Conservation (phyloP, 2,329 filamentous ascomycete species). For the Diaporthe destruens region DNA sequence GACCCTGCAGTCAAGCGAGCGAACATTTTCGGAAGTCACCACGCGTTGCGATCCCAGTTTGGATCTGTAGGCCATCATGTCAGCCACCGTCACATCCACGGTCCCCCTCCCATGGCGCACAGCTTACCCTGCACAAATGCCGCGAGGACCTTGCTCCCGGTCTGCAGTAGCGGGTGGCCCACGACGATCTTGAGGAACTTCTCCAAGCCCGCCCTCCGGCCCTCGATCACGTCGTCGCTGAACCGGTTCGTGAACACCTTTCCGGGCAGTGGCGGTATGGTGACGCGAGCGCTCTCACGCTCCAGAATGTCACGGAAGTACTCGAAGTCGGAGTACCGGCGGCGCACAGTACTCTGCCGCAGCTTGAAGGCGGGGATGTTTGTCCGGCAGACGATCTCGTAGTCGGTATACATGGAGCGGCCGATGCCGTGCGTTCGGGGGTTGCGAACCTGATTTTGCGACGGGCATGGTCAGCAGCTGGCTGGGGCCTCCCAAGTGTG, state of each 20-base stretch:
- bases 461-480: neutral
- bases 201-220: slow-evolving; percentile 89
- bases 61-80: slow-evolving; percentile 68
- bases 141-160: slow-evolving; percentile 94
- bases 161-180: slow-evolving; percentile 95
- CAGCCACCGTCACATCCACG: neutral
- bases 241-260: slow-evolving; percentile 99
- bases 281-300: slow-evolving; percentile 92
- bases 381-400: slow-evolving; percentile 96
- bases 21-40: slow-evolving; percentile 67
- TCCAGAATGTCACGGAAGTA: slow-evolving; percentile 99
- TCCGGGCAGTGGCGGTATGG: slow-evolving; percentile 93
- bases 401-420: slow-evolving; percentile 97
- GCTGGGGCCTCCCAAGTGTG: neutral
- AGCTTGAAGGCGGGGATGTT: slow-evolving; percentile 99
- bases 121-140: slow-evolving; percentile 93
- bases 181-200: slow-evolving; percentile 98
- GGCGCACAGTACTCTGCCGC: slow-evolving; percentile 86
- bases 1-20: slow-evolving; percentile 48
- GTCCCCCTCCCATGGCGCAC: neutral
- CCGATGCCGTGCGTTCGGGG: slow-evolving; percentile 95
- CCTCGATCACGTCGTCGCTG: slow-evolving; percentile 98
- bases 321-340: slow-evolving; percentile 98
- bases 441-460: slow-evolving; percentile 79
- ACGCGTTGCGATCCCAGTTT: slow-evolving; percentile 92